Evolutionary conservation across 768 basidiomycete genomes (phyloP).

Genomic region (Clitopilus hobsonii): DNA sequence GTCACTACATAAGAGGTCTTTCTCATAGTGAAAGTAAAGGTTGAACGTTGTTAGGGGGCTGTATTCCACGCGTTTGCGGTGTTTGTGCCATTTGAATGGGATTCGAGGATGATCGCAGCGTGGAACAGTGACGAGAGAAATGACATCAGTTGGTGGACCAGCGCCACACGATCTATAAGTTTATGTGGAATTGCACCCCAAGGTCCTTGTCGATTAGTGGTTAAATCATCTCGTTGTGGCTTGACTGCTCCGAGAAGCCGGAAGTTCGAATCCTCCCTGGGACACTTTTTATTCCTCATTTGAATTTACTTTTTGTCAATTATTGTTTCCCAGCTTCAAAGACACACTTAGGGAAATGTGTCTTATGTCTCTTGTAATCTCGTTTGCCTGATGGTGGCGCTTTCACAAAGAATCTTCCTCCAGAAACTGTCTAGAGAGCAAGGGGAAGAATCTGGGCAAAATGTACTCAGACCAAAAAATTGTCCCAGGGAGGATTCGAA

Average conservation of each 20-base stretch:
- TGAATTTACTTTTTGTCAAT: too few species aligned
- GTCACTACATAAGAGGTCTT: slow-evolving; percentile 67
- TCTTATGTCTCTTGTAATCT: too few species aligned
- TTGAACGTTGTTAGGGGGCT: slow-evolving; percentile 1
- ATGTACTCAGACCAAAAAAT: neutral
- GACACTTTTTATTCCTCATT: slow-evolving; percentile 10
- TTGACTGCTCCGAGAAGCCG: slow-evolving; percentile 16
- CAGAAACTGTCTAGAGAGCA: neutral
- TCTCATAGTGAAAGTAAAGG: slow-evolving; percentile 38
- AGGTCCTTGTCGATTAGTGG: slow-evolving; percentile 15
- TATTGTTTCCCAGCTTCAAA: too few species aligned
- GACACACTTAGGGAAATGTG: too few species aligned
- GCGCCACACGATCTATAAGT: neutral
- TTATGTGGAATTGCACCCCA: neutral
- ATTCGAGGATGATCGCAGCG: neutral
- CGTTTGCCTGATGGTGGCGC: too few species aligned
- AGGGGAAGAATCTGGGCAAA: neutral
- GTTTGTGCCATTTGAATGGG: too few species aligned
- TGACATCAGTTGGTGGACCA: neutral
- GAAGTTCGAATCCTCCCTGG: slow-evolving; percentile 24
- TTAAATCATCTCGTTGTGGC: slow-evolving; percentile 18
- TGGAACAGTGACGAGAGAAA: neutral
- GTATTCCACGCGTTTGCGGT: neutral
- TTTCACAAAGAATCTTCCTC: neutral
- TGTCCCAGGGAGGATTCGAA: slow-evolving; percentile 11